A percentile compares a stretch with the other conserved stretches of the same genome.
These are phyloP conservation scores for Knoxia roxburghii DNA, from an alignment of 257 asterid genomes.

Conservation along the genomic window DNA sequence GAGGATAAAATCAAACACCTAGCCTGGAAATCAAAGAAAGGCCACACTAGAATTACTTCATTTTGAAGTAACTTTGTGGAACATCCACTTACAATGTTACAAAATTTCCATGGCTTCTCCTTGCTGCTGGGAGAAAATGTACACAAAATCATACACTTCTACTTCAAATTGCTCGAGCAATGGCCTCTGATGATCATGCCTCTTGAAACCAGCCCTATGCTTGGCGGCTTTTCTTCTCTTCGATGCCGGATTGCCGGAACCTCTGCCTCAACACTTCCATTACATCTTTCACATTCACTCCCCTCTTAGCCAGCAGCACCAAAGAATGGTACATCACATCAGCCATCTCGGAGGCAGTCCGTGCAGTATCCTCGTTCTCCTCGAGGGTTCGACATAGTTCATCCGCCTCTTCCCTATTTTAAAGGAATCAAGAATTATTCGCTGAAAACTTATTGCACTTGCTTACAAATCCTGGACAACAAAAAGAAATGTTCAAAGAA, in stretches of 20 bases:
- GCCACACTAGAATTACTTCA: neutral
- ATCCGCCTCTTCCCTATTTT: conserved; percentile 86
- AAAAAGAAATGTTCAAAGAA: too few relatives aligned
- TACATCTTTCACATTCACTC: conserved; percentile 68
- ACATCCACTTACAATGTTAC: neutral
- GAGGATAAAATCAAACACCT: too few relatives aligned
- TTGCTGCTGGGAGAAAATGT: neutral
- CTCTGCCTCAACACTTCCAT: conserved; percentile 62
- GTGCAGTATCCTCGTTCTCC: conserved; percentile 55
- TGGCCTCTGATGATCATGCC: neutral
- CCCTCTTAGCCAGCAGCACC: conserved; percentile 68
- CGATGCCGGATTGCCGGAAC: conserved; percentile 74
- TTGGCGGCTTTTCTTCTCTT: conserved; percentile 66
- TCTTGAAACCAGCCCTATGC: conserved; percentile 13
- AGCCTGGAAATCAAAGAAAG: neutral
- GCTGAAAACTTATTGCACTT: too few relatives aligned
- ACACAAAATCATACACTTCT: neutral
- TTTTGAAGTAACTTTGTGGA: neutral
- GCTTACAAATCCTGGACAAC: too few relatives aligned
- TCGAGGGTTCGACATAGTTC: conserved; percentile 77
- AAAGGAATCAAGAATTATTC: neutral
- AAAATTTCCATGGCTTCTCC: neutral
- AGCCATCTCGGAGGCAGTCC: conserved; percentile 80
- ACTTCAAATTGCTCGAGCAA: neutral
- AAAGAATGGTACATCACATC: conserved; percentile 74